Percentiles rank a stretch among this genome's conserved stretches.
Evolutionary conservation across 768 basidiomycete genomes (phyloP).

Genomic region (Cystobasidium ongulense): DNA sequence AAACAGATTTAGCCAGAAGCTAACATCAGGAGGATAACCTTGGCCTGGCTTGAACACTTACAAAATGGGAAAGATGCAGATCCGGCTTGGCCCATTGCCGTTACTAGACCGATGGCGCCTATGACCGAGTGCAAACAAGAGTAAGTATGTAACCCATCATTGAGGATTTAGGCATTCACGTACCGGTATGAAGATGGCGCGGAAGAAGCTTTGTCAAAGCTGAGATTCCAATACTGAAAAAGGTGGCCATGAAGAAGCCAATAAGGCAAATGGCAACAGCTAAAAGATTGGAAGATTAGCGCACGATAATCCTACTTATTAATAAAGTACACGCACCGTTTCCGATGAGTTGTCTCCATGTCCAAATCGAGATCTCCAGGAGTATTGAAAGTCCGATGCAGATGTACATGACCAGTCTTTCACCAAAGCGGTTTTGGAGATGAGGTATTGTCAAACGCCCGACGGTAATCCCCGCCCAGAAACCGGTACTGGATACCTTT

Average conservation of each 20-base stretch:
- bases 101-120: slow-evolving; percentile 29
- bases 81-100: slow-evolving; percentile 29
- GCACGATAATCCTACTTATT: neutral
- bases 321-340: slow-evolving; percentile 13
- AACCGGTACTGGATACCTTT: neutral
- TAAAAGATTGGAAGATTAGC: neutral
- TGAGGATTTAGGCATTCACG: neutral
- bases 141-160: neutral
- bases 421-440: slow-evolving; percentile 22
- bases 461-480: neutral
- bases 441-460: slow-evolving; percentile 18
- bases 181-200: slow-evolving; percentile 31
- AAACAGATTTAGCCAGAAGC: neutral
- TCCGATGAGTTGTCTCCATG: slow-evolving; percentile 25
- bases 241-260: slow-evolving; percentile 31
- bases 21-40: neutral
- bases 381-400: slow-evolving; percentile 18
- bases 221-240: slow-evolving; percentile 16
- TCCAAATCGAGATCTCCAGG: slow-evolving; percentile 30
- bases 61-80: slow-evolving; percentile 26
- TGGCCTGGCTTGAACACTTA: neutral
- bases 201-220: slow-evolving; percentile 27
- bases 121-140: neutral
- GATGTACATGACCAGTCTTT: slow-evolving; percentile 17
- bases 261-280: slow-evolving; percentile 31